Base-by-base conservation (phyloP, 495 filamentous ascomycete genomes). In the Neurospora africana region DNA sequence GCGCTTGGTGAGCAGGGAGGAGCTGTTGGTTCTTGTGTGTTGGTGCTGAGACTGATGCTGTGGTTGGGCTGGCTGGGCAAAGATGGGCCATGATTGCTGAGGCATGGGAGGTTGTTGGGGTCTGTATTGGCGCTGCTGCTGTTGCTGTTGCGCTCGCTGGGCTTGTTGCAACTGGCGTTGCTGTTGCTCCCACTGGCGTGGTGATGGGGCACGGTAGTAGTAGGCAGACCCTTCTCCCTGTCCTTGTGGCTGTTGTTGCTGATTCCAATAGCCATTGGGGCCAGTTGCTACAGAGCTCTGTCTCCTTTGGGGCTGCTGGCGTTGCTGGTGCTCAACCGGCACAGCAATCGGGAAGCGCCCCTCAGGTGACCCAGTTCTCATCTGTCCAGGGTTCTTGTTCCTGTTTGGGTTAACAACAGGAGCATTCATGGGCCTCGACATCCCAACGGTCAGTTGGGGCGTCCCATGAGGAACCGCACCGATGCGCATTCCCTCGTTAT, bases 1-100 rank as follows among this genome's bases (percentile, higher is more conserved):
- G 5, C 86, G 79, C 75, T 88, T 87, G 2, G 85, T 81, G 3
- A 88, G 79, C 10, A 86, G 78, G 6, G 82, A 81, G 2, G 69
- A 30, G 27, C 78, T 78, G 68, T 71, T 75, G 68, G 74, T 72
- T 10, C 75, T 65, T 17, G 72, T 65, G 69, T 41, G 68, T 17
- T 70, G 72, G 68, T 76, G 67, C 68, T 77, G 69, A 38, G 53
- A 21, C 53, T 70, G 53, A 44, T 58, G 33, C 36, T 69, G 68
- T 4, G 21, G 69, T n/a, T 74, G 69, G 7, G 65, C 53, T 65
- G 53, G 53, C 27, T 33, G 53, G 27, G 53, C 53, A 9, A 65
- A 65, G 27, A 65, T 65, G 13, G 53, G 53, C 53, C 53, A 65
- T 65, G 27, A 65, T 33, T 35, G 27, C 7, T 61, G 53, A 5